Conservation (phyloP, 176 grass and related monocot species). For the Luzula sylvatica region DNA sequence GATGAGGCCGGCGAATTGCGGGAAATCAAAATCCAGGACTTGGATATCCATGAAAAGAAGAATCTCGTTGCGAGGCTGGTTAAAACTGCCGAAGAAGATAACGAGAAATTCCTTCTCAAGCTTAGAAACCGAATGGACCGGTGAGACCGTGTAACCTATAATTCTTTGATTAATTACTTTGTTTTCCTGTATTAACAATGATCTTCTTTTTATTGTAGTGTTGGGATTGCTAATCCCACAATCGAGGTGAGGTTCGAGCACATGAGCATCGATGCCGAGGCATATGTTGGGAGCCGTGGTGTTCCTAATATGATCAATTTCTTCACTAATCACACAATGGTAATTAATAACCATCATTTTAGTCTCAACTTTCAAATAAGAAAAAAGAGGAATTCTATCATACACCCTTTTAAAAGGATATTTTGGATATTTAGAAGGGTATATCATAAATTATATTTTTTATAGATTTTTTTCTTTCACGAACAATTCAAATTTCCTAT, state of each 20-base stretch:
- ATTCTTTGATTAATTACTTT: too few species aligned
- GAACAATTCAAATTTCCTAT: too few species aligned
- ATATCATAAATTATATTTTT: too few species aligned
- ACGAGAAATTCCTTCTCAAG: conserved; percentile 86
- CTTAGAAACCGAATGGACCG: conserved; percentile 72
- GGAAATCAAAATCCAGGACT: conserved; percentile 60
- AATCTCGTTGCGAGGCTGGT: conserved; percentile 66
- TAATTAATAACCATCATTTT: conserved; percentile 5
- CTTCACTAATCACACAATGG: conserved; percentile 83
- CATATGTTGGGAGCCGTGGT: conserved; percentile 73
- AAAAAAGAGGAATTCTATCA: too few species aligned
- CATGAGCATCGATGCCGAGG: conserved; percentile 62
- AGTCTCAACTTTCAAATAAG: too few species aligned
- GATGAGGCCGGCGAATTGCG: not conserved
- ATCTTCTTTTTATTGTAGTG: conserved; percentile 30
- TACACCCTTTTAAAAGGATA: too few species aligned
- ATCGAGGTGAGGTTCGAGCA: conserved; percentile 87
- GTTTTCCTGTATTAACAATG: too few species aligned
- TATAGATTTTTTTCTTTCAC: too few species aligned
- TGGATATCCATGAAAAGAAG: conserved; percentile 53
- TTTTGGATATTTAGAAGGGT: too few species aligned
- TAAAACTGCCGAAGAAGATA: conserved; percentile 88
- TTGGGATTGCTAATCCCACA: conserved; percentile 82
- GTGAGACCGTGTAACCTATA: too few species aligned
- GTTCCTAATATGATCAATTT: conserved; percentile 81